A percentile compares a stretch with the other conserved stretches of the same genome.
phyloP scores from a whole-genome alignment of 164 flowering plant genomes.

The Santalum album region DNA sequence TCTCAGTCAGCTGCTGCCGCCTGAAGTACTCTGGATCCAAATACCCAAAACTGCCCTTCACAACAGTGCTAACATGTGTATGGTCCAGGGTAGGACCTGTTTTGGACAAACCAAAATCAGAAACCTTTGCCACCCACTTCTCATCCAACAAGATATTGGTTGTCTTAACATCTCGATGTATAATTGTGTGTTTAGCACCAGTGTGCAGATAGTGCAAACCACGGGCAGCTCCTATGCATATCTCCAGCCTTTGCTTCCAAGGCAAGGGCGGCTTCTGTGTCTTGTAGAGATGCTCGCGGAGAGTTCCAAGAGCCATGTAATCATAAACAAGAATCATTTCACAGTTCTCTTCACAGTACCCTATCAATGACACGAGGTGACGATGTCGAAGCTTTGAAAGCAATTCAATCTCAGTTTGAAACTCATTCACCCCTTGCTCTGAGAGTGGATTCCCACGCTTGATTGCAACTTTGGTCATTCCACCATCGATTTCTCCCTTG shows the following conservation, averaged over 20 bases:
- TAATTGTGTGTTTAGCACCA: slow-evolving; percentile 65
- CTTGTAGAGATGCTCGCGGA: slow-evolving; percentile 75
- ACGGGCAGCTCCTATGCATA: slow-evolving; percentile 73
- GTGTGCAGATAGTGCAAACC: slow-evolving; percentile 73
- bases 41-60: slow-evolving; percentile 78
- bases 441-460: slow-evolving; percentile 78
- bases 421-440: slow-evolving; percentile 80
- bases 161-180: slow-evolving; percentile 73
- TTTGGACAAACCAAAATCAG: slow-evolving; percentile 70
- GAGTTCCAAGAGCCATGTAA: slow-evolving; percentile 76
- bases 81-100: slow-evolving; percentile 69
- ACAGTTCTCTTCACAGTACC: slow-evolving; percentile 68
- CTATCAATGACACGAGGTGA: slow-evolving; percentile 70
- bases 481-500: slow-evolving; percentile 70
- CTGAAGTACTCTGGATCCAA: slow-evolving; percentile 80
- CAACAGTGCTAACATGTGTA: slow-evolving; percentile 77
- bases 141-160: slow-evolving; percentile 69
- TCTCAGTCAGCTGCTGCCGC: slow-evolving; percentile 72
- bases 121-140: slow-evolving; percentile 84
- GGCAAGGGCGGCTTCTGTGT: slow-evolving; percentile 64
- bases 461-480: slow-evolving; percentile 62
- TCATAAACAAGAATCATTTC: slow-evolving; percentile 89
- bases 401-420: slow-evolving; percentile 81
- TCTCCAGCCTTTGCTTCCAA: slow-evolving; percentile 78
- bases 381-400: slow-evolving; percentile 78